These are phyloP conservation scores for Dentipellis sp. DNA, from an alignment of 768 basidiomycete genomes.

Conservation along the genomic window DNA sequence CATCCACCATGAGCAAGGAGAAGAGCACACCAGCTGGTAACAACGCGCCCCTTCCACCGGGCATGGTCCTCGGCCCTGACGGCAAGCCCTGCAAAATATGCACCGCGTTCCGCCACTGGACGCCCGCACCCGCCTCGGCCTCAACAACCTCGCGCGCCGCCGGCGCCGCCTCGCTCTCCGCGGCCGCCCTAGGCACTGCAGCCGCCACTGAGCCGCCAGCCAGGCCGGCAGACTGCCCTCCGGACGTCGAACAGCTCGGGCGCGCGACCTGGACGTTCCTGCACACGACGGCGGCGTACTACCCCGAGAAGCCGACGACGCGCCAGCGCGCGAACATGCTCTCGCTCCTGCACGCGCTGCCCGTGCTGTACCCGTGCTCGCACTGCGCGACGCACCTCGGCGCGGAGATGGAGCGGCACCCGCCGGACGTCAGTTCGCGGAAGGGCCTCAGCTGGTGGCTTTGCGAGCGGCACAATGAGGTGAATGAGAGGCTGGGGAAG, in stretches of 20 bases:
- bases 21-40: no score
- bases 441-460: conserved; percentile 72
- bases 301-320: conserved; percentile 72
- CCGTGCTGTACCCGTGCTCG: conserved; percentile 80
- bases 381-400: conserved; percentile 82
- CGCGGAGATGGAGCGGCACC: conserved; percentile 49
- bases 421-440: conserved; percentile 74
- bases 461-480: conserved; percentile 88
- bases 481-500: conserved; percentile 84
- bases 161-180: conserved; percentile 22
- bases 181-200: conserved; percentile 11
- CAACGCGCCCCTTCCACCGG: conserved; percentile 44
- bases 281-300: conserved; percentile 92
- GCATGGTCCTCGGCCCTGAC: conserved; percentile 84
- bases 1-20: no score
- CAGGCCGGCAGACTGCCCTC: conserved; percentile 68
- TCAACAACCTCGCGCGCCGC: conserved; percentile 26
- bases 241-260: conserved; percentile 85
- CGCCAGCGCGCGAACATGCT: conserved; percentile 80
- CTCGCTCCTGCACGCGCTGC: conserved; percentile 65
- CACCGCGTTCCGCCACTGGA: conserved; percentile 70
- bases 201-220: conserved; percentile 22
- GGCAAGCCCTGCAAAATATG: conserved; percentile 95
- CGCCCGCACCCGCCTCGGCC: conserved; percentile 27
- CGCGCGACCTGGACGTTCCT: conserved; percentile 96